These are phyloP conservation scores for Eucalyptus brandiana DNA, from an alignment of 345 rosid genomes.

Conservation along the genomic window DNA sequence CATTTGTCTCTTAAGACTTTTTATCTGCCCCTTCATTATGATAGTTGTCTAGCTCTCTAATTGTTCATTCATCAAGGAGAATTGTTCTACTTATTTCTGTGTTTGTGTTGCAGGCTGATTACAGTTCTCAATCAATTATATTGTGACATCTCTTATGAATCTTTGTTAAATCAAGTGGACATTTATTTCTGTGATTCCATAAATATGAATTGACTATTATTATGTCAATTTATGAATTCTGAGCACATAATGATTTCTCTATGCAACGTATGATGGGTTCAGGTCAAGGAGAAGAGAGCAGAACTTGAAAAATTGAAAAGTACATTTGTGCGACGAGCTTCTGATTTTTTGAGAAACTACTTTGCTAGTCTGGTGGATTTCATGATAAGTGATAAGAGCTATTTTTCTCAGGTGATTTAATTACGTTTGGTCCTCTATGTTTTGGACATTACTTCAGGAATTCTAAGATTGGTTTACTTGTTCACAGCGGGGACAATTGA, in stretches of 20 bases:
- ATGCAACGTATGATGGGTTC: not conserved
- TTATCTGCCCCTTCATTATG: not conserved
- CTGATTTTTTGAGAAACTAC: conserved; percentile 92
- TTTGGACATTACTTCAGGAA: not conserved
- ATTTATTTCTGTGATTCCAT: not conserved
- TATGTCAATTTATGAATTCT: not conserved
- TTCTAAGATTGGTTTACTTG: not conserved
- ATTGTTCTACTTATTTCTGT: not conserved
- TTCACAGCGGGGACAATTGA: conserved; percentile 89
- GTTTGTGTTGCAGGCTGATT: not conserved
- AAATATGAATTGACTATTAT: not conserved
- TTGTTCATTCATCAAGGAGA: not conserved
- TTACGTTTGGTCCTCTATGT: not conserved
- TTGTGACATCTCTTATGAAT: not conserved
- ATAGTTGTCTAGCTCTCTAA: not conserved
- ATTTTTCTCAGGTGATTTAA: conserved; percentile 81
- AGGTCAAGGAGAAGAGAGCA: conserved; percentile 86
- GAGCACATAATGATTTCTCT: not conserved
- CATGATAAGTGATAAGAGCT: conserved; percentile 96
- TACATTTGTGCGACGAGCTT: conserved; percentile 85
- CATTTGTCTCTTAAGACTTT: not conserved
- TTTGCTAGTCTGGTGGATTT: conserved; percentile 98
- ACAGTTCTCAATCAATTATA: not conserved
- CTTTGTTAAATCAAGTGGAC: not conserved
- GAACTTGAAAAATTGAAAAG: conserved; percentile 74